A percentile compares a stretch with the other conserved stretches of the same genome.
Evolutionary conservation across 768 basidiomycete genomes (phyloP).

Genomic region (Leucocoprinus birnbaumii): DNA sequence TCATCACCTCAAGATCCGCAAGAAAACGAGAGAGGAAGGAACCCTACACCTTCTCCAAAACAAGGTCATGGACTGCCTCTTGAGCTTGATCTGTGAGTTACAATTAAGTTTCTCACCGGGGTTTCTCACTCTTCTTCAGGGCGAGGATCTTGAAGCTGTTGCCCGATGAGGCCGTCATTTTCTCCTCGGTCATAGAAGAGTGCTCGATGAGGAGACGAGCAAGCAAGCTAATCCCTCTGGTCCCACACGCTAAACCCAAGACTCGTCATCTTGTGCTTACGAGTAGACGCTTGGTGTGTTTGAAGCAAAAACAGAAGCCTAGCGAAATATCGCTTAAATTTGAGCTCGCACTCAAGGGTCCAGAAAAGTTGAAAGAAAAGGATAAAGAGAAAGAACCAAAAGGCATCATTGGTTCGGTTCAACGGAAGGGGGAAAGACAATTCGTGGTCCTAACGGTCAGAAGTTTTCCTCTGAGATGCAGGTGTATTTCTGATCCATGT

Average conservation of each 20-base stretch:
- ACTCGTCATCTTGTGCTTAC: slow-evolving; percentile 56
- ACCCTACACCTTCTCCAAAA: slow-evolving; percentile 50
- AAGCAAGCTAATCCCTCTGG: slow-evolving; percentile 50
- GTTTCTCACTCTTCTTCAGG: not conserved
- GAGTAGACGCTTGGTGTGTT: slow-evolving; percentile 50
- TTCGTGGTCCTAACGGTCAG: slow-evolving; percentile 62
- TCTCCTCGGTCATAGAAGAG: slow-evolving; percentile 51
- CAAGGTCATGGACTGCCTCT: slow-evolving; percentile 42
- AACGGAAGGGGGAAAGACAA: slow-evolving; percentile 52
- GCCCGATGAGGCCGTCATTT: slow-evolving; percentile 46
- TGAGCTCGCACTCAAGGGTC: slow-evolving; percentile 42
- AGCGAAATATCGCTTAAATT: slow-evolving; percentile 42
- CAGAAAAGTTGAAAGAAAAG: slow-evolving; percentile 33
- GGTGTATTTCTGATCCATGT: not conserved
- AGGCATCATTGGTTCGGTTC: slow-evolving; percentile 42
- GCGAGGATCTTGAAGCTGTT: slow-evolving; percentile 36
- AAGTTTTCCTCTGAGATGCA: not conserved
- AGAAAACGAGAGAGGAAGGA: slow-evolving; percentile 46
- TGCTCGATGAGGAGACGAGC: slow-evolving; percentile 53
- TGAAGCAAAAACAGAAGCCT: slow-evolving; percentile 43
- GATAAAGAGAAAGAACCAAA: slow-evolving; percentile 47
- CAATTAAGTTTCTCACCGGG: not conserved
- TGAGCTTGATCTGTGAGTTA: slow-evolving; percentile 41
- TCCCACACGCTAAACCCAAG: slow-evolving; percentile 47
- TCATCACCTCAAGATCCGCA: slow-evolving; percentile 2